Evolutionary conservation across 106 monocot species (phyloP), one percentile per base, ranked within the genome.

Genomic region (Dendrobium chrysotoxum): DNA sequence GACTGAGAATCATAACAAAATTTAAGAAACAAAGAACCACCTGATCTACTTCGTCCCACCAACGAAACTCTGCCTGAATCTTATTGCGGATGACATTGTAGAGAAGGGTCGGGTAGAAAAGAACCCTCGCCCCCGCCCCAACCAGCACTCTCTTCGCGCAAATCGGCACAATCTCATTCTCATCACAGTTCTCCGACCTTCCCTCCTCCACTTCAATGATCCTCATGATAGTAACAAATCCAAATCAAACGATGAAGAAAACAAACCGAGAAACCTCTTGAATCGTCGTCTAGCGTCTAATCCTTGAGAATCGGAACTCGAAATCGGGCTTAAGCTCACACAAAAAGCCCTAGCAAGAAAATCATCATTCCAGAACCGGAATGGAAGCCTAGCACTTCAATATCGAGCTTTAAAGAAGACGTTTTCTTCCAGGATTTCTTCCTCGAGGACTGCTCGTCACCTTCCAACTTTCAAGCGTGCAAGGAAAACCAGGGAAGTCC

Each of bases 11-110:
- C 6, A 57, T 64, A 45, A 76, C 15, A 7, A 64, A 66, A 76
- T n/a, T 5, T 9, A 46, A 16, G n/a, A 50, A 42, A 15, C 16
- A 74, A 35, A 46, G 11, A 64, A 75, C 25, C 26, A 95, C 95
- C 91, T 93, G 84, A 86, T 93, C 89, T 7, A 96, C 86, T 79
- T 85, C 79, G 61, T 96, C 95, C 95, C 95, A 96, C 95, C 95
- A 96, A 35, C 86, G 91, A 79, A 96, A 96, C 76, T 89, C 95
- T 9, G 93, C 70, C 84, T 96, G 86, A 71, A 87, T 75, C 88
- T 88, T 91, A 82, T 91, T 93, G 80, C 95, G 78, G 16, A 93
- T 53, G 16, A 96, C 89, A 78, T 96, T 96, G 79, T 96, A 96
- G 21, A 96, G 65, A 28, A 96, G 86, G 0, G 95, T 96, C 47